phyloP scores from a whole-genome alignment of 805 yeast genomes.

The Kluyveromyces aestuarii region DNA sequence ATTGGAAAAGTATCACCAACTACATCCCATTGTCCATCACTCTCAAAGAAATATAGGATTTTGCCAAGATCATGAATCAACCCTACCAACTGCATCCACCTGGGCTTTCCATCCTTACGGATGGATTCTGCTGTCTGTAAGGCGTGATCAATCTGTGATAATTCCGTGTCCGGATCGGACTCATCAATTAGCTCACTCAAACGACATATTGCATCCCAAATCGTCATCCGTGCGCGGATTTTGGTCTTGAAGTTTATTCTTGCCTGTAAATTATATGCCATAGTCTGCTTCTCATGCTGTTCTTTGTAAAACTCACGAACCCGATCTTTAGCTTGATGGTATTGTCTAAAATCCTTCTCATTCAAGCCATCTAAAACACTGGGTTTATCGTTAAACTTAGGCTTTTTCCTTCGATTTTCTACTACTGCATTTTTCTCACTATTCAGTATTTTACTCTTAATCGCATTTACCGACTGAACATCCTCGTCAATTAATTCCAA shows the following conservation, averaged over 20 bases:
- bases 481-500: conserved; percentile 36
- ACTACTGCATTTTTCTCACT: not conserved
- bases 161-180: conserved; percentile 66
- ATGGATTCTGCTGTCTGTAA: conserved; percentile 71
- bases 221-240: conserved; percentile 54
- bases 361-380: conserved; percentile 21
- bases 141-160: conserved; percentile 69
- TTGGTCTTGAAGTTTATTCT: conserved; percentile 63
- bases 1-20: conserved; percentile 75
- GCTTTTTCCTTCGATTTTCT: conserved; percentile 1
- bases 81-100: conserved; percentile 73
- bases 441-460: conserved; percentile 23
- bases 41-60: conserved; percentile 57
- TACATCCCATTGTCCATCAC: conserved; percentile 73
- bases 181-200: conserved; percentile 58
- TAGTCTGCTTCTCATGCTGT: conserved; percentile 63
- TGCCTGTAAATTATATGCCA: conserved; percentile 63
- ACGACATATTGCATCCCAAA: conserved; percentile 62
- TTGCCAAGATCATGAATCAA: conserved; percentile 66
- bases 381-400: not conserved
- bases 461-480: conserved; percentile 33
- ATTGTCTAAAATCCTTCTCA: conserved; percentile 45
- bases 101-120: conserved; percentile 53
- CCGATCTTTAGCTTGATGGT: conserved; percentile 59
- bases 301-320: conserved; percentile 58